Base-by-base conservation (phyloP, 108 stramenopile genomes). In the Hondaea fermentalgiana region DNA sequence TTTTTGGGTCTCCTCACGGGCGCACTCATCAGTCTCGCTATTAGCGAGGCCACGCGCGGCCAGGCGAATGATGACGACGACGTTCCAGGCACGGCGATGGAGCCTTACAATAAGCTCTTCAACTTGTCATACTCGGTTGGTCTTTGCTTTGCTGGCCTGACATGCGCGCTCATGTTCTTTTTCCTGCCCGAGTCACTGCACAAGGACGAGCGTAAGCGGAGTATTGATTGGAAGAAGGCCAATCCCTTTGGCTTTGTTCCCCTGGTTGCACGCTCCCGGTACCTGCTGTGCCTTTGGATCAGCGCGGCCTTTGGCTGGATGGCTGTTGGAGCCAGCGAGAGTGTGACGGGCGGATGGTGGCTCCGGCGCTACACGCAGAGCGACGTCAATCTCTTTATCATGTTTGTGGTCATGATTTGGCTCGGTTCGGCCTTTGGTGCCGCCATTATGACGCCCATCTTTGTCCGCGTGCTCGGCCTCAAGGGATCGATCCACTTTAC, bases 391-490 rank as follows among this genome's bases (percentile, higher is more conserved):
- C n/a, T 53, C 49, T 83, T 83, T 23, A 83, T 83, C 51, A 47
- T 53, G 51, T 83, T 83, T 35, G 49, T 53, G 12, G 76, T 83
- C 76, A 53, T 47, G 45, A 53, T 83, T 25, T 83, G 76, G 76
- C 45, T 83, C 10, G 76, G 49, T 6, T 47, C 49, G 6, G 76
- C 49, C 45, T 53, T 83, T 83, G 76, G 76, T 35, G 76, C 76
- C 76, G 76, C 76, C 23, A 83, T 83, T 3, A 83, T 83, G 76
- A 83, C 76, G 8, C 76, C 76, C n/a, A 47, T 83, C 25, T 83
- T 53, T 23, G 51, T 53, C 14, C 45, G 76, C 49, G 12, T 53
- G 10, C 28, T 83, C 10, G 76, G 76, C 23, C 76, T 83, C 51
- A 83, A 83, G 76, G 76, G 76, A 12, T 45, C 51, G 51, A 83